Evolutionary conservation across 179 eudicot genomes (phyloP), one percentile per base, ranked within the genome.

Genomic region (Monotropa hypopitys): DNA sequence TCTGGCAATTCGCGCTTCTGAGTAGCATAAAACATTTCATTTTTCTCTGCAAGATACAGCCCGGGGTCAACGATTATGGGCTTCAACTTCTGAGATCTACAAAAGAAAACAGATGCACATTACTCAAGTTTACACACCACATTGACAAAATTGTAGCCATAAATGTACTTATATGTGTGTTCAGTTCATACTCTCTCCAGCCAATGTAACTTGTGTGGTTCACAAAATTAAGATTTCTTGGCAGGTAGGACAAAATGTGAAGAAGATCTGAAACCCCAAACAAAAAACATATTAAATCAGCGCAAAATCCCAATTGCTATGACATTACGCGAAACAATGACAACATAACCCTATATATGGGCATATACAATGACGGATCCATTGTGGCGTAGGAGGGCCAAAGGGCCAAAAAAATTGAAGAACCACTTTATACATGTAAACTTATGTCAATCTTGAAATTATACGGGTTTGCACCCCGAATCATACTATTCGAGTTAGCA

Each of bases 171-270:
- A 18, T 11, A 13, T 28, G 38, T 11, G 67, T 28, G 67, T 30
- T 61, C 67, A 61, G 62, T 77, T 6, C 95, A 75, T 85, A 94
- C 98, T 94, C 95, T 87, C 83, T 92, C 94, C 97, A 91, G 21
- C 98, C 98, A 83, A 94, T 86, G 87, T 92, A 92, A 87, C 97
- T 87, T 73, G 97, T 86, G 78, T 94, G 97, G 77, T 91, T 89
- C 77, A 90, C 93, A 85, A 94, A 94, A 85, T 91, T 94, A 40
- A 94, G 88, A 74, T 91, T 93, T 83, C 86, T 91, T 0, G 98
- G 98, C 77, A 93, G 77, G 82, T 87, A 94, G 1, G 98, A 91
- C 83, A 94, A 76, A 32, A 94, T 89, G 84, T 94, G 98, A 81
- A 94, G 86, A 78, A 94, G 94, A 90, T 94, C 98, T 94, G 90